These are phyloP conservation scores for Taphrina sp. DNA, from an alignment of 1,139 yeast species.

Conservation along the genomic window DNA sequence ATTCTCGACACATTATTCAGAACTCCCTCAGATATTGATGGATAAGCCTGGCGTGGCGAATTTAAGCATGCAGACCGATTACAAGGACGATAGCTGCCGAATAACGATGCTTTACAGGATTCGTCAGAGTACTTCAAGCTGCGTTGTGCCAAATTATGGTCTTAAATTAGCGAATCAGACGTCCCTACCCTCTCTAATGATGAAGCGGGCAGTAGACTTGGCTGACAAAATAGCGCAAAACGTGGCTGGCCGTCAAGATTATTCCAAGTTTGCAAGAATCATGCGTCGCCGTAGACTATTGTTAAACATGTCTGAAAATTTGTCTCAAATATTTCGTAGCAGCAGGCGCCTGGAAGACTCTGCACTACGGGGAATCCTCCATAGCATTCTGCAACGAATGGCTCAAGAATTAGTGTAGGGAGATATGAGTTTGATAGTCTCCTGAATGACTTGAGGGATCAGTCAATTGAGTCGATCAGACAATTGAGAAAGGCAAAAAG, in stretches of 20 bases:
- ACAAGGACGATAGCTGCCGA: too few species aligned
- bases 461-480: background rate
- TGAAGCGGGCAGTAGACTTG: background rate
- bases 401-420: too few species aligned
- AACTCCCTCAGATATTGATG: slow-evolving; percentile 33
- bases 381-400: slow-evolving; percentile 26
- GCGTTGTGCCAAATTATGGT: too few species aligned
- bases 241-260: background rate
- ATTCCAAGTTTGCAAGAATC: background rate
- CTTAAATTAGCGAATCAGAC: slow-evolving; percentile 19
- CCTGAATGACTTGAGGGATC: too few species aligned
- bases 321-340: background rate
- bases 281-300: background rate
- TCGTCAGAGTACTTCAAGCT: too few species aligned
- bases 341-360: background rate
- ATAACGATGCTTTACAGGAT: too few species aligned
- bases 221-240: background rate
- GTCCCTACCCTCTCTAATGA: slow-evolving; percentile 1
- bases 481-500: background rate
- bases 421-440: too few species aligned
- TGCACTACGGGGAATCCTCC: slow-evolving; percentile 29
- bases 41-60: slow-evolving; percentile 34
- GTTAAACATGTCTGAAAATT: background rate
- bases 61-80: slow-evolving; percentile 34
- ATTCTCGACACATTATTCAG: slow-evolving; percentile 36